Percentiles rank a stretch among this genome's conserved stretches.
Conservation (phyloP, 345 rosid species). For the Populus simonii region DNA sequence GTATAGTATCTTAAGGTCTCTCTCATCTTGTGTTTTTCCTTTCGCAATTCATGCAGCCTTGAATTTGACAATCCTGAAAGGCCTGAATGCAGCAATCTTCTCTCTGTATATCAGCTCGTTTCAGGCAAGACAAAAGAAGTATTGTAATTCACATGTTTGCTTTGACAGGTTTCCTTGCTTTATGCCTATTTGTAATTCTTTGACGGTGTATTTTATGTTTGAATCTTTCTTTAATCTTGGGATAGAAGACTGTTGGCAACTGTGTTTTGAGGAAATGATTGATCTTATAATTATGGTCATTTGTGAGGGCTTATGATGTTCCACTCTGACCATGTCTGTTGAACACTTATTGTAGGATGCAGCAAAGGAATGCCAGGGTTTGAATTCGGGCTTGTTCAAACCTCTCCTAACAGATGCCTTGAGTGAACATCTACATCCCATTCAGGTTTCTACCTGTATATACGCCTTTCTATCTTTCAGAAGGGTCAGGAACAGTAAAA, state of each 20-base stretch:
- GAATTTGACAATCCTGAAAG: constrained; percentile 90
- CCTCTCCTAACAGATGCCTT: constrained; percentile 63
- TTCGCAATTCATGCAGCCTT: constrained; percentile 43
- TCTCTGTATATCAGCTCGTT: constrained; percentile 76
- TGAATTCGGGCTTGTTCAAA: constrained; percentile 86
- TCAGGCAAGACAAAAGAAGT: constrained; percentile 88
- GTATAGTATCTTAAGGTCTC: neutral
- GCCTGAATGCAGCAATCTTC: constrained; percentile 93
- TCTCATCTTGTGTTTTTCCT: constrained; percentile 6
- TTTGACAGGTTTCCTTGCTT: neutral
- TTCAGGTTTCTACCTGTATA: constrained; percentile 52
- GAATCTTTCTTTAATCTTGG: neutral
- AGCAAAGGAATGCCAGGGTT: constrained; percentile 60
- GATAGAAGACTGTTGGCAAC: neutral
- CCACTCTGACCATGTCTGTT: constrained; percentile 4
- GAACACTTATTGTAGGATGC: constrained; percentile 55
- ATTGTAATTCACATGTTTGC: constrained; percentile 1
- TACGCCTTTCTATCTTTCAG: neutral
- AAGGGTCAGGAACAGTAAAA: neutral
- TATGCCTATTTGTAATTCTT: neutral
- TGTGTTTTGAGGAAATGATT: constrained; percentile 5
- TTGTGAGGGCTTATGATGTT: constrained; percentile 4
- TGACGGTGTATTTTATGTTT: neutral
- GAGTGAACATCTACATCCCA: constrained; percentile 81
- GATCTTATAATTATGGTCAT: neutral